Base-by-base conservation (phyloP, 2,329 filamentous ascomycete species). In the Talaromyces sp. region DNA sequence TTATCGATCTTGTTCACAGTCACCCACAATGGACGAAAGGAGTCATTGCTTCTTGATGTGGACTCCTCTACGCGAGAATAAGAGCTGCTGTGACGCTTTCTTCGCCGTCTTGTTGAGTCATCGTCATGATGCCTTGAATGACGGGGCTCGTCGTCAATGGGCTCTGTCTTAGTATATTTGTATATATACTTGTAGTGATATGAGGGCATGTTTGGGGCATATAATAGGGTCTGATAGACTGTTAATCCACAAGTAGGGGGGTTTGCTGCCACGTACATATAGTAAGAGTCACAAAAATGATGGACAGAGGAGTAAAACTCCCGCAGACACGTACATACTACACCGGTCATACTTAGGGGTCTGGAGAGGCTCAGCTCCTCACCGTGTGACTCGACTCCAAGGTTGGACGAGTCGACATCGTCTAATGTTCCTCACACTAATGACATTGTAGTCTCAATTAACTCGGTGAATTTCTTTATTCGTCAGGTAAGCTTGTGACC, bases 161-260 rank as follows among this genome's bases (percentile, higher is more conserved):
- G 34, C 1, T 49, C 47, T 7, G 49, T 36, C 11, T 54, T 61
- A n/a, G 58, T 61, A 29, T 36, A 65, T n/a, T 58, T 58, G 29
- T 65, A 62, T 17, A 53, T 51, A 34, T 65, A 65, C 27, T 17
- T 58, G 53, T 65, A 65, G 29, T 56, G 51, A 58, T 61, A 25
- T 27, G 58, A 62, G 22, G 58, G 51, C 64, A 65, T 65, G n/a
- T 62, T 45, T 56, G 51, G 25, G n/a, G 29, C 22, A 13, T 54
- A 54, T 36, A 22, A 22, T 31, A 36, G n/a, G n/a, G 19, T 31
- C 17, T 1, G 19, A 53, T 19, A 19, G 3, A 34, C 3, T 54
- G 15, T 54, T 17, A 17, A n/a, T 17, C 19, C 27, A 19, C 15
- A n/a, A 34, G 10, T n/a, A 34, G 17, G 15, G 34, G 11, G 34